Evolutionary conservation across 352 stramenopile genomes (phyloP).

Genomic region (Pythium biforme): DNA sequence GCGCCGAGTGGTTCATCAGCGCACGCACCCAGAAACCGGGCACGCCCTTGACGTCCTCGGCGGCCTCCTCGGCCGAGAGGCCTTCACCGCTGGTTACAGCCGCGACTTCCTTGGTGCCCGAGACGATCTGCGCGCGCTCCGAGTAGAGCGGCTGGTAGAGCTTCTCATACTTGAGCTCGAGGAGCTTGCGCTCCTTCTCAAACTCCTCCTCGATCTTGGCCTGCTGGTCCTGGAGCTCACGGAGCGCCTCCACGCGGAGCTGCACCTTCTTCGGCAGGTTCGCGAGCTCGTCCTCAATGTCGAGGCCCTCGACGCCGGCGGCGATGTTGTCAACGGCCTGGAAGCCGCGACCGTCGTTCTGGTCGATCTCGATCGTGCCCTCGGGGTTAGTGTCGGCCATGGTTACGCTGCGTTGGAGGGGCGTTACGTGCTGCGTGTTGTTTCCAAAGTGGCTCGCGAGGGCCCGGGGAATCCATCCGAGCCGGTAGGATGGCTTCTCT

Average conservation of each 20-base stretch:
- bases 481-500: slow-evolving; percentile 17
- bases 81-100: slow-evolving; percentile 45
- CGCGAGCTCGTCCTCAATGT: slow-evolving; percentile 57
- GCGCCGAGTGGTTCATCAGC: slow-evolving; percentile 82
- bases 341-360: slow-evolving; percentile 60
- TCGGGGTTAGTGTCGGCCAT: slow-evolving; percentile 36
- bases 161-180: slow-evolving; percentile 89
- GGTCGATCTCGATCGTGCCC: slow-evolving; percentile 60
- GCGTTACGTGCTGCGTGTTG: not conserved
- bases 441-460: slow-evolving; percentile 20
- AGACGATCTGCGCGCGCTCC: slow-evolving; percentile 73
- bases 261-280: slow-evolving; percentile 71
- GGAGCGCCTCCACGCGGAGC: slow-evolving; percentile 63
- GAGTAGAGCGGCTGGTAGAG: slow-evolving; percentile 83
- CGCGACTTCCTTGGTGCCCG: slow-evolving; percentile 74
- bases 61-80: slow-evolving; percentile 33
- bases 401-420: not conserved
- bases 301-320: slow-evolving; percentile 36
- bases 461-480: slow-evolving; percentile 1
- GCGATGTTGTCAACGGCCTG: slow-evolving; percentile 49
- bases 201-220: slow-evolving; percentile 78
- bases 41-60: slow-evolving; percentile 69
- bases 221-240: slow-evolving; percentile 76
- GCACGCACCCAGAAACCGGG: slow-evolving; percentile 85
- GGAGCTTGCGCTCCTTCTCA: slow-evolving; percentile 77